phyloP scores from a whole-genome alignment of 139 green algal species.

The Coelastrella sp. region DNA sequence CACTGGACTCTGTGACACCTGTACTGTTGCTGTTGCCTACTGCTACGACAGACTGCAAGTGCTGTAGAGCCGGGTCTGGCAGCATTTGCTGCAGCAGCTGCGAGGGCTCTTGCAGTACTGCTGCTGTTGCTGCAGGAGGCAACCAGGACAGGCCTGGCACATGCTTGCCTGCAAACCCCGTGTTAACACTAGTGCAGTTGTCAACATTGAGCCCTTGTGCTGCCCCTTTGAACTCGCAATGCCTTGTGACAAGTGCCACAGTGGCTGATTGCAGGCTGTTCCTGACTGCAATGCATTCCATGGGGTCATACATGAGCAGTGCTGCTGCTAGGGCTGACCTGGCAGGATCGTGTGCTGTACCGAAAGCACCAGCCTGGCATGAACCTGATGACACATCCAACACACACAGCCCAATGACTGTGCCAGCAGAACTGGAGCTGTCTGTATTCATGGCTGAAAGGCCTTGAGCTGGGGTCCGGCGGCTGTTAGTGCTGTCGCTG shows the following conservation, averaged over 20 bases:
- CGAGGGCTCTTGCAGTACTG: not conserved
- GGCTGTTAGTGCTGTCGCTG: slow-evolving; percentile 14
- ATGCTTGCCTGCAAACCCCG: not conserved
- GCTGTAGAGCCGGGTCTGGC: not conserved
- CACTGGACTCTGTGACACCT: not conserved
- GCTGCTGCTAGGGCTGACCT: slow-evolving; percentile 54
- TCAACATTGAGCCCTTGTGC: not conserved
- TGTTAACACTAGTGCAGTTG: not conserved
- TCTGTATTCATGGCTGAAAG: not conserved
- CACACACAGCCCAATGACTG: slow-evolving; percentile 56
- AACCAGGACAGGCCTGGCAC: slow-evolving; percentile 24
- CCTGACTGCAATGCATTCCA: slow-evolving; percentile 56
- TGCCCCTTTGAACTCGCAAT: slow-evolving; percentile 25
- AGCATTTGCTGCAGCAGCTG: not conserved
- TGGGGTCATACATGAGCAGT: slow-evolving; percentile 52
- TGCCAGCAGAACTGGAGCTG: not conserved
- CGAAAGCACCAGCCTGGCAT: slow-evolving; percentile 1
- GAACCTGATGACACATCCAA: slow-evolving; percentile 60
- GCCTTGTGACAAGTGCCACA: not conserved
- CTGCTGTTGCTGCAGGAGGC: not conserved
- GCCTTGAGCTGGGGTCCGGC: not conserved
- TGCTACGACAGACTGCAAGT: slow-evolving; percentile 7
- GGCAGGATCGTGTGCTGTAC: slow-evolving; percentile 39
- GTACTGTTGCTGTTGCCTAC: slow-evolving; percentile 1
- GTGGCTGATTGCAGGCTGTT: slow-evolving; percentile 58